A percentile compares a stretch with the other conserved stretches of the same genome.
These are phyloP conservation scores for Coriolopsis trogii DNA, from an alignment of 1,284 basidiomycete genomes.

Conservation along the genomic window DNA sequence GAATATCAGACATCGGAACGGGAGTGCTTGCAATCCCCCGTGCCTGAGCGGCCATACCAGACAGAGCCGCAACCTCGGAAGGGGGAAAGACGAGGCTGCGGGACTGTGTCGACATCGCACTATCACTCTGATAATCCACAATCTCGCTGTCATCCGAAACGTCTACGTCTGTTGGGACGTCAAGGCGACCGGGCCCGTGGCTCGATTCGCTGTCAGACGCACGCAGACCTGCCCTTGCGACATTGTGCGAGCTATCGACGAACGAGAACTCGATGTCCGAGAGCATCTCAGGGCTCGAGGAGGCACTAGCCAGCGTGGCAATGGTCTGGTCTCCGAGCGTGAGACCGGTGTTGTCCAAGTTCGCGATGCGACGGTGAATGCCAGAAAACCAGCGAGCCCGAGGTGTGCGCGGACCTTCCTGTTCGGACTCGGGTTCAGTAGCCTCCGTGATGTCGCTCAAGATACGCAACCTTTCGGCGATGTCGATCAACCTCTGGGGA, in stretches of 20 bases:
- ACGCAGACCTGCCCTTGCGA: too few species aligned
- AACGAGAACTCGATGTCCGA: not conserved
- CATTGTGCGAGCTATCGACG: too few species aligned
- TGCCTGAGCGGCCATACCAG: too few species aligned
- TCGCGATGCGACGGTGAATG: not conserved
- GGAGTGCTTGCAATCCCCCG: too few species aligned
- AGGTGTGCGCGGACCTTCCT: not conserved
- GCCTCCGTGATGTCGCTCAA: conserved; percentile 7
- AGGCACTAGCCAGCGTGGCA: not conserved
- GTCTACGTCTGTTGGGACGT: not conserved
- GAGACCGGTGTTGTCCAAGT: not conserved
- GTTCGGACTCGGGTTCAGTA: conserved; percentile 3
- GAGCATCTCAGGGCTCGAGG: not conserved
- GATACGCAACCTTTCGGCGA: not conserved
- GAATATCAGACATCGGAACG: too few species aligned
- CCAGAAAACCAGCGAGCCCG: conserved; percentile 2
- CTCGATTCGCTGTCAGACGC: not conserved
- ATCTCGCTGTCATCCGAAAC: not conserved
- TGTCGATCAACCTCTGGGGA: too few species aligned
- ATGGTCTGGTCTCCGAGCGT: not conserved
- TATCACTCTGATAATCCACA: too few species aligned
- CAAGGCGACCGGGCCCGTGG: not conserved
- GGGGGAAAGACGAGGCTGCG: too few species aligned
- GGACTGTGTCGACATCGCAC: too few species aligned
- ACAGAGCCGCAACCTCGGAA: too few species aligned